Base-by-base conservation (phyloP, 139 green algal genomes). In the Chlorokybus atmophyticus region DNA sequence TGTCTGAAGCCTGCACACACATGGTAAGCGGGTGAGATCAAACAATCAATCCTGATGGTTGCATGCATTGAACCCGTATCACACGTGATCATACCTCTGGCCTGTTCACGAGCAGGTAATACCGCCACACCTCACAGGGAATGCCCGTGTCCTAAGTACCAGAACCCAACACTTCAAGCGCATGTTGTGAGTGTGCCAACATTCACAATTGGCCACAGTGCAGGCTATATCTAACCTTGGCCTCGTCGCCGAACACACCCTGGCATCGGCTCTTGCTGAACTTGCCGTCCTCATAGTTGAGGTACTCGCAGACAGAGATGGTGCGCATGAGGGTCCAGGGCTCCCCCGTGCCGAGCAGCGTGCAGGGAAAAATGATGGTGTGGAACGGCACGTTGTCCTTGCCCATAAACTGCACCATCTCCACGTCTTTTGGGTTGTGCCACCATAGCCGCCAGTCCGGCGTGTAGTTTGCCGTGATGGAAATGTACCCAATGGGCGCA, bases 301-400 rank as follows among this genome's bases (percentile, higher is more conserved):
- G 74, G 80, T 97, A 97, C 79, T 97, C 90, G 1, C 84, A 94
- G 3, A 97, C 90, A 47, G 68, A 85, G 70, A 97, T 95, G 61
- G 55, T 79, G 39, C 75, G 77, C 89, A 97, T 96, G 73, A 96
- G 80, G 7, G 90, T 96, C 89, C 89, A 97, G 7, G 59, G 50
- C 60, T 88, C 52, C 0, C 53, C 39, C 0, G 82, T 84, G 50
- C 77, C 81, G 24, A 96, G 73, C 50, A 93, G 79, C 2, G 78
- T 92, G 55, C 81, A 83, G 10, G 89, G 89, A 75, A 97, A 97
- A 23, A 72, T 72, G 7, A 71, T 83, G 26, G 89, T 97, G 75
- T 97, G 89, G 75, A 97, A 97, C 30, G 89, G 87, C 50, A 96
- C 81, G 64, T 97, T 97, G 79, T 97, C 89, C 74, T 97, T 97